Evolutionary conservation across 768 basidiomycete genomes (phyloP), one percentile per base, ranked within the genome.

Genomic region (Tulasnella sp.): DNA sequence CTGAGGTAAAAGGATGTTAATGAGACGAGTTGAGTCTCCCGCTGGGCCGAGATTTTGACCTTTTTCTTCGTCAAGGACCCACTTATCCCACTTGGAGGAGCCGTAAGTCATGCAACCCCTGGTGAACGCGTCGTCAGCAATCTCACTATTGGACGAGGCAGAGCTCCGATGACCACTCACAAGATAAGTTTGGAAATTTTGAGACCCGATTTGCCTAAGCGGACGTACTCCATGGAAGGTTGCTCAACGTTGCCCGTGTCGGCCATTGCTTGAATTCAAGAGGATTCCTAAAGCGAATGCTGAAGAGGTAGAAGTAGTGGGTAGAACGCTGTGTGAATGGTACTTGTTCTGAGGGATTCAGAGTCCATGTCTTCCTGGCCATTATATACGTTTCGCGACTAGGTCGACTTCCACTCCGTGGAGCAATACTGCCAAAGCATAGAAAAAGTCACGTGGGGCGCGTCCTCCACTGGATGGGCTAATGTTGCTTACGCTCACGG

Each of bases 101-200:
- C 71, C 71, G 39, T 73, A 73, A 15, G 35, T 35, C 71, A 39
- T 46, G 40, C 73, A 74, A 7, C 73, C 73, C 73, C 73, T 74
- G 39, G 32, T 26, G 7, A 70, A 42, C 16, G 9, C 42, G 37
- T 46, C 10, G 37, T 40, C 26, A 44, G 15, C 44, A 44, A 44
- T 44, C 44, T 16, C 4, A 1, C 20, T 20, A 29, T 16, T 74
- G 5, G 29, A n/a, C 9, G 37, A 18, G 9, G 5, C 29, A n/a
- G 20, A 40, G 40, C 23, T 48, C 44, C n/a, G 18, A 23, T 5
- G 37, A 16, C 39, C 20, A 74, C 73, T 10, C 18, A 74, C 73
- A 74, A 46, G 23, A 74, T 46, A 32, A 74, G 16, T 48, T 44
- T 74, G 73, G 73, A 74, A 26, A 74, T 18, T 16, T 74, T 74